These are phyloP conservation scores for Bryoglossum gracile DNA, from an alignment of 495 filamentous ascomycete genomes.

Conservation along the genomic window DNA sequence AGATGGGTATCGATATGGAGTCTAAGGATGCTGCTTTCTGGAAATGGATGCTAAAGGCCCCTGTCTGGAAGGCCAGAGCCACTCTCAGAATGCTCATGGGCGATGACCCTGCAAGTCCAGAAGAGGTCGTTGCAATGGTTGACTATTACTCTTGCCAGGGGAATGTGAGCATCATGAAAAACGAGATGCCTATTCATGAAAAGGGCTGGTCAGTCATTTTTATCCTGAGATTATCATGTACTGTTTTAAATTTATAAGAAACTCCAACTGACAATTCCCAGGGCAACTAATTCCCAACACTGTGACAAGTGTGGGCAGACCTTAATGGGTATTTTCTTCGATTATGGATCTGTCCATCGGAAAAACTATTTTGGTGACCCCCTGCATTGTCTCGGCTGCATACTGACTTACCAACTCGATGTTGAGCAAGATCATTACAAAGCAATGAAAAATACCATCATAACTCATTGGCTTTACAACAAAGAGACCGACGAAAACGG, in stretches of 20 bases:
- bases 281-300: not conserved
- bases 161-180: not conserved
- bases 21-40: conserved; percentile 8
- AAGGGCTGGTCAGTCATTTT: conserved; percentile 9
- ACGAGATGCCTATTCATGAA: not conserved
- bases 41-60: conserved; percentile 17
- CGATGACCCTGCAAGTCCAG: not conserved
- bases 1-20: conserved; percentile 8
- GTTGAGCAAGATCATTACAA: conserved; percentile 17
- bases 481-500: not conserved
- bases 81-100: conserved; percentile 10
- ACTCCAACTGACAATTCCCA: not conserved
- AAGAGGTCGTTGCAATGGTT: conserved; percentile 4
- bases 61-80: conserved; percentile 9
- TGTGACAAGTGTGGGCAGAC: not conserved
- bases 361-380: not conserved
- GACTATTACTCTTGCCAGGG: not conserved
- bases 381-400: conserved; percentile 7
- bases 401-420: not conserved
- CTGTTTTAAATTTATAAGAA: not conserved
- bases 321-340: conserved; percentile 8
- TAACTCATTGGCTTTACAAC: conserved; percentile 6
- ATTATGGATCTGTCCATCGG: not conserved
- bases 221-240: not conserved
- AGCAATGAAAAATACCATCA: conserved; percentile 2